These are phyloP conservation scores for Musa schizocarpa DNA, from an alignment of 176 grass and related monocot species.

Conservation along the genomic window DNA sequence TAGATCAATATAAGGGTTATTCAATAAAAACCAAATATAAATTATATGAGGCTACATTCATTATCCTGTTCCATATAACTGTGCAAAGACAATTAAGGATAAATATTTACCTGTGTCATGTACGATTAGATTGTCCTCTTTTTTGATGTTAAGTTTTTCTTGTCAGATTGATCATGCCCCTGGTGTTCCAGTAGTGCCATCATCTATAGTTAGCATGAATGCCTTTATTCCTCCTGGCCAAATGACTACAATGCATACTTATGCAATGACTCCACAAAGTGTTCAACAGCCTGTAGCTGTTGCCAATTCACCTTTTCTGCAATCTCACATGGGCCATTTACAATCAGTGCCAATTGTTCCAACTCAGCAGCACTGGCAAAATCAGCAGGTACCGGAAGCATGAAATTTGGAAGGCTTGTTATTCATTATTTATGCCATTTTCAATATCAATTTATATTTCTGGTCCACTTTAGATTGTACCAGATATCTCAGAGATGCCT, in stretches of 20 bases:
- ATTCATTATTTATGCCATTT: neutral
- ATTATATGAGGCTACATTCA: neutral
- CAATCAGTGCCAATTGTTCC: constrained; percentile 31
- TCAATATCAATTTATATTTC: neutral
- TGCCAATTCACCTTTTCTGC: constrained; percentile 46
- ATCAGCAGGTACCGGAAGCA: constrained; percentile 38
- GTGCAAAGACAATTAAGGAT: neutral
- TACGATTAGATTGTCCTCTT: neutral
- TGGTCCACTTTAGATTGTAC: constrained; percentile 32
- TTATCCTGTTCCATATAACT: neutral
- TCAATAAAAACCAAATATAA: neutral
- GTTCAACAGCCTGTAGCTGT: constrained; percentile 45
- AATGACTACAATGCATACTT: constrained; percentile 57
- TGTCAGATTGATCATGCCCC: constrained; percentile 35
- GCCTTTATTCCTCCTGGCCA: constrained; percentile 43
- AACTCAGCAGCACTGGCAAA: constrained; percentile 40
- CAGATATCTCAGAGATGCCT: constrained; percentile 36
- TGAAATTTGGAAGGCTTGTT: neutral
- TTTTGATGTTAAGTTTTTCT: neutral
- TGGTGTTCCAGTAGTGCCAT: constrained; percentile 36
- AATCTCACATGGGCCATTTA: constrained; percentile 44
- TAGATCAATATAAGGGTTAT: neutral
- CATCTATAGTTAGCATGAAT: constrained; percentile 44
- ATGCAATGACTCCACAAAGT: constrained; percentile 63
- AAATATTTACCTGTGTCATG: neutral